Evolutionary conservation across 2,329 filamentous ascomycete species (phyloP).

Genomic region (Stachybotrys elegans): DNA sequence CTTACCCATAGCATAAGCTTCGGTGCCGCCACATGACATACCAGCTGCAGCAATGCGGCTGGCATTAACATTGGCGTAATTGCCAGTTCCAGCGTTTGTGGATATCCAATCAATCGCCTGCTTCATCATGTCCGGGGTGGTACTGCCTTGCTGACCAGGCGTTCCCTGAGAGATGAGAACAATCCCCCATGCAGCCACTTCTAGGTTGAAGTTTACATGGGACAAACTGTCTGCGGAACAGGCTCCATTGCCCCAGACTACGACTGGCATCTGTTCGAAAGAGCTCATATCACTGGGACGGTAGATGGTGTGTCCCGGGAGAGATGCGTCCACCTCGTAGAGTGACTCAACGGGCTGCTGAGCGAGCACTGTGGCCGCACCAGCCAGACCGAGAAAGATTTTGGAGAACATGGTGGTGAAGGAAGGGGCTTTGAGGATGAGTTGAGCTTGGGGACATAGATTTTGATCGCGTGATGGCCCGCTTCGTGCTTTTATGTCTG

Average conservation of each 20-base stretch:
- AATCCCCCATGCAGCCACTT: slow-evolving; percentile 20
- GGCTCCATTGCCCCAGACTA: slow-evolving; percentile 24
- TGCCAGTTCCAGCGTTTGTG: background rate
- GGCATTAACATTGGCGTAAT: slow-evolving; percentile 15
- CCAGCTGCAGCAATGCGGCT: slow-evolving; percentile 20
- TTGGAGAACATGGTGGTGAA: too few relatives aligned
- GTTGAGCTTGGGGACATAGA: too few relatives aligned
- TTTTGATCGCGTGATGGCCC: too few relatives aligned
- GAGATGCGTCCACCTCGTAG: background rate
- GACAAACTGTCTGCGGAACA: slow-evolving; percentile 15
- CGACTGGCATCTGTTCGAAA: slow-evolving; percentile 15
- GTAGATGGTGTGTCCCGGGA: slow-evolving; percentile 17
- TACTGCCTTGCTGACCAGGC: slow-evolving; percentile 2
- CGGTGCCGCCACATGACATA: slow-evolving; percentile 22
- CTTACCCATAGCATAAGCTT: slow-evolving; percentile 18
- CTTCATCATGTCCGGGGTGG: background rate
- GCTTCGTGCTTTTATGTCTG: too few relatives aligned
- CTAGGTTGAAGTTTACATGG: slow-evolving; percentile 12
- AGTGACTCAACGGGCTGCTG: background rate
- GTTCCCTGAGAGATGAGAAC: slow-evolving; percentile 18
- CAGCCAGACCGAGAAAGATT: too few relatives aligned
- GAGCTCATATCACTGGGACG: slow-evolving; percentile 10
- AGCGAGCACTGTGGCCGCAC: too few relatives aligned
- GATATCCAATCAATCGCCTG: background rate
- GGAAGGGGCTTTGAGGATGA: too few relatives aligned